Conservation (phyloP, 768 basidiomycete species). For the Suillus hirtellus region DNA sequence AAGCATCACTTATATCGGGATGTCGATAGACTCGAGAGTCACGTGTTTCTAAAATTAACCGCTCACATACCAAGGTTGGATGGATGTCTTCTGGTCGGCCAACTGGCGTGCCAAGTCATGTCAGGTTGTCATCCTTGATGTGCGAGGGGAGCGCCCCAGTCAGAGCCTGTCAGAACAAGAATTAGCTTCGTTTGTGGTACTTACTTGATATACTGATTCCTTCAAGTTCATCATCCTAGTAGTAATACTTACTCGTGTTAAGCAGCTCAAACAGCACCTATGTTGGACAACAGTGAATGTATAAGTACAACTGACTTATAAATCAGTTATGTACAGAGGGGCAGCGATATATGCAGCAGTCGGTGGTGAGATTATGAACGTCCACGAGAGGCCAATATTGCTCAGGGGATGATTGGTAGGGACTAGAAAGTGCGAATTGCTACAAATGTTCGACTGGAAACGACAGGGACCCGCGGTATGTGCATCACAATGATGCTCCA, state of each 20-base stretch:
- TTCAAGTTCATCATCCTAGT: background rate
- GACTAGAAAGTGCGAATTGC: background rate
- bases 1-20: too few relatives aligned
- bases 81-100: background rate
- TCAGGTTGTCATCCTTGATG: background rate
- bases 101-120: background rate
- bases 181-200: background rate
- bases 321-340: background rate
- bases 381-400: background rate
- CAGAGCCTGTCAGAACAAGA: background rate
- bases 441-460: background rate
- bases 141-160: background rate
- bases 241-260: background rate
- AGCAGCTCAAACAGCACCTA: background rate
- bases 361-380: background rate
- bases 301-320: background rate
- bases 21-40: background rate
- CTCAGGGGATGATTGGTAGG: background rate
- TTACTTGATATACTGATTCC: background rate
- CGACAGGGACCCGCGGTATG: background rate
- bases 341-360: background rate
- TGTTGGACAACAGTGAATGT: background rate
- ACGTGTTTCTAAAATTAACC: background rate
- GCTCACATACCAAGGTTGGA: too few relatives aligned
- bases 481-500: background rate